Conservation (phyloP, 2,329 filamentous ascomycete species). For the Cytospora mali region DNA sequence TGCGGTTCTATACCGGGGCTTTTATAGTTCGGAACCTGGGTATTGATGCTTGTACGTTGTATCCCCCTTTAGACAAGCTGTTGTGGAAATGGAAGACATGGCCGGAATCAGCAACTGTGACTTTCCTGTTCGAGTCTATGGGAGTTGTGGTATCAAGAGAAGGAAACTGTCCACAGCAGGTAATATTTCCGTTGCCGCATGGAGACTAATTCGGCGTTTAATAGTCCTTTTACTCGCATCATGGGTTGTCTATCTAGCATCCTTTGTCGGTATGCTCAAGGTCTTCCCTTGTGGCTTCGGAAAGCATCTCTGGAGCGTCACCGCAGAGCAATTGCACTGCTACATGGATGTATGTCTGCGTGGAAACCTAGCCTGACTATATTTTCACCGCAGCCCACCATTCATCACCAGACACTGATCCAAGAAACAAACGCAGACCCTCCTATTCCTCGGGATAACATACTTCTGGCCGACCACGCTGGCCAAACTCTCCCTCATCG, state of each 20-base stretch:
- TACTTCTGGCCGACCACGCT: conserved; percentile 32
- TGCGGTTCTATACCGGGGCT: conserved; percentile 23
- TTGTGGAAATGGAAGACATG: too few species aligned
- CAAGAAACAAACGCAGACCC: conserved; percentile 18
- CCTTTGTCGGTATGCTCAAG: conserved; percentile 25
- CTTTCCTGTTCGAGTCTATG: background rate
- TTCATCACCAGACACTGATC: background rate
- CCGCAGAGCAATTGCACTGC: conserved; percentile 21
- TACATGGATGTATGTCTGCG: conserved; percentile 14
- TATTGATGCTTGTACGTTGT: conserved; percentile 25
- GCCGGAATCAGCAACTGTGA: background rate
- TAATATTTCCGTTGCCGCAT: too few species aligned
- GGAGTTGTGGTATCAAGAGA: background rate
- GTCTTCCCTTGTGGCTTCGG: conserved; percentile 27
- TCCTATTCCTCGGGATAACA: conserved; percentile 28
- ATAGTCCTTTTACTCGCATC: conserved; percentile 25
- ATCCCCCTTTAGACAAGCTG: too few species aligned
- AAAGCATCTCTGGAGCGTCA: conserved; percentile 27
- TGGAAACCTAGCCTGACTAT: background rate
- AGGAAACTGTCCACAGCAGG: background rate
- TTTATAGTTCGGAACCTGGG: conserved; percentile 21
- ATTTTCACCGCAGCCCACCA: background rate
- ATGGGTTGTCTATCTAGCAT: conserved; percentile 26
- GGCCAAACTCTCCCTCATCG: conserved; percentile 31
- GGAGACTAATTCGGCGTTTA: background rate